Evolutionary conservation across 1,284 basidiomycete genomes (phyloP).

Genomic region (Ganoderma resinaceum): DNA sequence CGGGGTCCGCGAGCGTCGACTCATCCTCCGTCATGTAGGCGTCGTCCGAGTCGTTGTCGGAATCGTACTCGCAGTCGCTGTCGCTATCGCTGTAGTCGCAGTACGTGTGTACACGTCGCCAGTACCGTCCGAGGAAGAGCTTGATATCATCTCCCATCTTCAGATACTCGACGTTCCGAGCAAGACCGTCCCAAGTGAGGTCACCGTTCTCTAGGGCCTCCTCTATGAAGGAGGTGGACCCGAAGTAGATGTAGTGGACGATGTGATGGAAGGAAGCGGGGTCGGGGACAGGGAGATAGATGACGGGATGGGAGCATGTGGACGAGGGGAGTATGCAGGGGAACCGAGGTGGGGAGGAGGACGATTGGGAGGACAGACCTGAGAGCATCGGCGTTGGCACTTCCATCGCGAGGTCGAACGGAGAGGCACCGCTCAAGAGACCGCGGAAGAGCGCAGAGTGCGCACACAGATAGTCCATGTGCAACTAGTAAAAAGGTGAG

Average conservation of each 20-base stretch:
- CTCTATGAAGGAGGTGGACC: slow-evolving; percentile 63
- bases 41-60: slow-evolving; percentile 41
- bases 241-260: slow-evolving; percentile 83
- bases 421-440: slow-evolving; percentile 69
- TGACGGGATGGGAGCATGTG: slow-evolving; percentile 63
- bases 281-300: slow-evolving; percentile 82
- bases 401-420: slow-evolving; percentile 60
- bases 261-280: slow-evolving; percentile 74
- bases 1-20: slow-evolving; percentile 34
- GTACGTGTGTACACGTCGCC: slow-evolving; percentile 54
- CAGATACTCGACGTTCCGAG: slow-evolving; percentile 83
- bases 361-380: slow-evolving; percentile 32
- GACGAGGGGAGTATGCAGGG: slow-evolving; percentile 70
- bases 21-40: slow-evolving; percentile 34
- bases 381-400: slow-evolving; percentile 31
- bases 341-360: slow-evolving; percentile 55
- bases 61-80: slow-evolving; percentile 36
- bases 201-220: slow-evolving; percentile 63
- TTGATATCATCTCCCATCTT: slow-evolving; percentile 73
- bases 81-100: slow-evolving; percentile 38
- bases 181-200: slow-evolving; percentile 79
- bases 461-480: slow-evolving; percentile 75
- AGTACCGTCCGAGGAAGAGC: slow-evolving; percentile 67
- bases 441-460: slow-evolving; percentile 74
- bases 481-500: slow-evolving; percentile 54